Evolutionary conservation across 306 rosid species (phyloP).

Genomic region (Ormosia semicastrata): DNA sequence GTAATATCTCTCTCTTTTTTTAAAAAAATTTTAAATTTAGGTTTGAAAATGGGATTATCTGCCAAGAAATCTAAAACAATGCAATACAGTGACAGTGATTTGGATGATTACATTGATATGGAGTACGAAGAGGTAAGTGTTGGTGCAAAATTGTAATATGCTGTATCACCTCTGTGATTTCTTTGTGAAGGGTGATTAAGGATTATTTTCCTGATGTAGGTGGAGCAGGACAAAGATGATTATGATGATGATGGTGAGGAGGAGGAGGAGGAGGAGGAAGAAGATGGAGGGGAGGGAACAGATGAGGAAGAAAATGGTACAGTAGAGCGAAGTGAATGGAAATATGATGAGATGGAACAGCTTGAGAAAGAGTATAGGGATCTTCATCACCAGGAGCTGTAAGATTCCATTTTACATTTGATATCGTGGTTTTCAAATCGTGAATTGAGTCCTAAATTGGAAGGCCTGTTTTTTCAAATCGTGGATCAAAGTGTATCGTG

Average conservation of each 20-base stretch:
- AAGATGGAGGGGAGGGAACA: slow-evolving; percentile 31
- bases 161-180: background rate
- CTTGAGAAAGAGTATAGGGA: slow-evolving; percentile 74
- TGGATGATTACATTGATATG: slow-evolving; percentile 38
- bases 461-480: too few relatives aligned
- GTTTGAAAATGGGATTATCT: slow-evolving; percentile 40
- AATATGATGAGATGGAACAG: slow-evolving; percentile 67
- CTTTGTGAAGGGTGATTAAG: slow-evolving; percentile 13
- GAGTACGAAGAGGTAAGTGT: slow-evolving; percentile 34
- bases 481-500: too few relatives aligned
- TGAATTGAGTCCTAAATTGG: too few relatives aligned
- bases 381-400: slow-evolving; percentile 76
- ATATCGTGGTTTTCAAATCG: too few relatives aligned
- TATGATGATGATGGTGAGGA: slow-evolving; percentile 21
- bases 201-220: slow-evolving; percentile 32
- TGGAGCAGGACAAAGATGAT: slow-evolving; percentile 31
- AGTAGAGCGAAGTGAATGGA: slow-evolving; percentile 29
- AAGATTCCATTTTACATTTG: slow-evolving; percentile 33
- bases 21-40: background rate
- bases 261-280: slow-evolving; percentile 25
- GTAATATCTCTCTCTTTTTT: background rate
- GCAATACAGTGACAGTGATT: slow-evolving; percentile 31
- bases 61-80: slow-evolving; percentile 38
- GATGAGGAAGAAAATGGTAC: slow-evolving; percentile 41
- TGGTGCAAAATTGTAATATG: background rate